Percentiles rank a stretch among this genome's conserved stretches.
Conservation (phyloP, 2,329 filamentous ascomycete genomes). For the Pseudocercospora cruenta region DNA sequence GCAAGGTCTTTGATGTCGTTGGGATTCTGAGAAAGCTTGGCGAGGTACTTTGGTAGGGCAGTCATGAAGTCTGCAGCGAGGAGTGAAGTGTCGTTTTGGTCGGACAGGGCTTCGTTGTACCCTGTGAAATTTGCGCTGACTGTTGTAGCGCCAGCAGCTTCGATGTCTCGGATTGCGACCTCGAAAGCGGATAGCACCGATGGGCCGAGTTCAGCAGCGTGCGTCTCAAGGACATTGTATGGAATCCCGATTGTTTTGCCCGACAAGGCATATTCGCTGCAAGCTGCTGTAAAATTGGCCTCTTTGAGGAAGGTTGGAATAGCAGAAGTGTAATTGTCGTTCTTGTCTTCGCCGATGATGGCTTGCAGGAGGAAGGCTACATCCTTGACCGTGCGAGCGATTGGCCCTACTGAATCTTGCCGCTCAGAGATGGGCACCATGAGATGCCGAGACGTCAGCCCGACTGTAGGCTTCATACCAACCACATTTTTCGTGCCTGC, state of each 20-base stretch:
- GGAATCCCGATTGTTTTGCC: slow-evolving; percentile 61
- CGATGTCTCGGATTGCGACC: slow-evolving; percentile 21
- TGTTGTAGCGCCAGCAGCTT: slow-evolving; percentile 25
- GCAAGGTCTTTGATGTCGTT: background rate
- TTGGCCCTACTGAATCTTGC: slow-evolving; percentile 61
- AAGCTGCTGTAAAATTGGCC: slow-evolving; percentile 1
- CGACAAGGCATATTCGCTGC: slow-evolving; percentile 37
- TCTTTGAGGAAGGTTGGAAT: slow-evolving; percentile 46
- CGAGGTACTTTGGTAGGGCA: slow-evolving; percentile 7
- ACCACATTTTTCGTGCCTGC: slow-evolving; percentile 62
- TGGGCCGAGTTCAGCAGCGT: background rate
- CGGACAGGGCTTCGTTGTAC: slow-evolving; percentile 2
- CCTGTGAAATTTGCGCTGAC: slow-evolving; percentile 28
- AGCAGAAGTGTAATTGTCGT: slow-evolving; percentile 62
- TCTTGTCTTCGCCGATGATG: slow-evolving; percentile 59
- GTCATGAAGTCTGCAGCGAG: slow-evolving; percentile 7
- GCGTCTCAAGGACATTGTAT: slow-evolving; percentile 57
- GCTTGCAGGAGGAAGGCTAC: slow-evolving; percentile 61
- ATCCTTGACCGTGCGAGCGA: slow-evolving; percentile 62
- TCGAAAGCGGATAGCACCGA: slow-evolving; percentile 44
- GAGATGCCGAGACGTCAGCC: slow-evolving; percentile 63
- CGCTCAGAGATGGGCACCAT: slow-evolving; percentile 67
- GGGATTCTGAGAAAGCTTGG: background rate
- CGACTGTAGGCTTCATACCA: slow-evolving; percentile 69
- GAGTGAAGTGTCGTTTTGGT: slow-evolving; percentile 8